Evolutionary conservation across 2,329 filamentous ascomycete genomes (phyloP).

Genomic region (Paraphoma chrysanthemicola): DNA sequence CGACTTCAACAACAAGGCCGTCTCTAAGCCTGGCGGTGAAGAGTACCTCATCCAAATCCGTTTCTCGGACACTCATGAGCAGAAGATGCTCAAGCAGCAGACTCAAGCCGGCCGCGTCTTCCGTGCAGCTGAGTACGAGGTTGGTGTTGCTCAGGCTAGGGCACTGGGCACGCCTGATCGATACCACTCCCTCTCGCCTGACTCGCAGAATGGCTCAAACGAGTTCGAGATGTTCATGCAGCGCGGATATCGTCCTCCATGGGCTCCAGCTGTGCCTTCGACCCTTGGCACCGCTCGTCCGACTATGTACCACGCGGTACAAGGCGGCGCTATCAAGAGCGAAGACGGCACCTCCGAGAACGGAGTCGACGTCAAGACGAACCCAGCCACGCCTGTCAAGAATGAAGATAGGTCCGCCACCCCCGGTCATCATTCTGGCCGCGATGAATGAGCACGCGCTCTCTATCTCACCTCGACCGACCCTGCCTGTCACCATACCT

Average conservation of each 20-base stretch:
- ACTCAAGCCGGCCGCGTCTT: constrained; percentile 95
- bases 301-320: constrained; percentile 34
- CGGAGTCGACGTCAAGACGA: constrained; percentile 38
- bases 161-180: constrained; percentile 42
- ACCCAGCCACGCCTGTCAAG: constrained; percentile 45
- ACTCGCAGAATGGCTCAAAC: constrained; percentile 40
- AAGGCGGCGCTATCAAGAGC: constrained; percentile 32
- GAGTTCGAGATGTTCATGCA: constrained; percentile 50
- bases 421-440: constrained; percentile 27
- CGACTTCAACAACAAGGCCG: constrained; percentile 76
- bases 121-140: constrained; percentile 87
- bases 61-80: constrained; percentile 94
- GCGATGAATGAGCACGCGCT: constrained; percentile 32
- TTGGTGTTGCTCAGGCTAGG: constrained; percentile 50
- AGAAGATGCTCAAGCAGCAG: constrained; percentile 95
- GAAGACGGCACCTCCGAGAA: constrained; percentile 40
- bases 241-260: constrained; percentile 42
- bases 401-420: constrained; percentile 30
- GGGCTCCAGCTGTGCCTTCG: constrained; percentile 44
- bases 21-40: constrained; percentile 66
- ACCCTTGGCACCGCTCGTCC: constrained; percentile 42
- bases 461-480: constrained; percentile 3
- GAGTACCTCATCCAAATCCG: constrained; percentile 90
- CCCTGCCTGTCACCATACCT: constrained; percentile 13
- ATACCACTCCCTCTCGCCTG: constrained; percentile 43